Percentiles rank a stretch among this genome's conserved stretches.
These are phyloP conservation scores for Zymoseptoria brevis DNA, from an alignment of 2,329 filamentous ascomycete species.

Conservation along the genomic window DNA sequence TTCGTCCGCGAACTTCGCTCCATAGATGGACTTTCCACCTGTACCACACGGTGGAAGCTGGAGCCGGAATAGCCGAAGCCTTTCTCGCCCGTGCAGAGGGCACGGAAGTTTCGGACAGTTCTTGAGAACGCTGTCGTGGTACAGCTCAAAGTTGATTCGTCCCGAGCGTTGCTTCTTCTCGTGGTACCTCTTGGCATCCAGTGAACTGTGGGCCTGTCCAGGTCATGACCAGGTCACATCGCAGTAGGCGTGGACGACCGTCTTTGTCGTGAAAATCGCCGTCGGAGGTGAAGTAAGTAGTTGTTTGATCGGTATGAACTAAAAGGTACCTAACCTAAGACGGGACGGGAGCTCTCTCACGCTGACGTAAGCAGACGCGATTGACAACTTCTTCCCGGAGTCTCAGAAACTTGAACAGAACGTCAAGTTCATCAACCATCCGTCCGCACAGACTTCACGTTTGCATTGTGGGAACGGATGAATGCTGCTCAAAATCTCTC, in stretches of 20 bases:
- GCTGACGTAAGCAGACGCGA: no score
- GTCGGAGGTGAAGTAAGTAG: slow-evolving; percentile 32
- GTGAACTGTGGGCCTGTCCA: slow-evolving; percentile 56
- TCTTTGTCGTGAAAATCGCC: slow-evolving; percentile 60
- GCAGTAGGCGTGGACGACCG: slow-evolving; percentile 65
- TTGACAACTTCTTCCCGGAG: no score
- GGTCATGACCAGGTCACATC: slow-evolving; percentile 34
- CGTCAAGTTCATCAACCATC: no score
- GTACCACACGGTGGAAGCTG: slow-evolving; percentile 92
- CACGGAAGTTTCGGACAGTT: slow-evolving; percentile 97
- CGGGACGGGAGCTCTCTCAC: no score
- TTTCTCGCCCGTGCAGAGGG: slow-evolving; percentile 92
- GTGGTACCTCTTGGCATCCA: no score
- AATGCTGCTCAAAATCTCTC: not conserved
- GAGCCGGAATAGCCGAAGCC: slow-evolving; percentile 75
- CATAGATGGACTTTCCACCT: slow-evolving; percentile 93
- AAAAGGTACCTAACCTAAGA: no score
- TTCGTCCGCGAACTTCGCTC: slow-evolving; percentile 93
- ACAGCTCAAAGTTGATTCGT: slow-evolving; percentile 85
- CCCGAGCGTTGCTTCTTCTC: slow-evolving; percentile 46
- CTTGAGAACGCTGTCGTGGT: slow-evolving; percentile 77
- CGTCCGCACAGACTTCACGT: not conserved
- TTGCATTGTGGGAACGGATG: not conserved
- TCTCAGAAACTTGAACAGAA: no score
- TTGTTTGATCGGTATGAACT: no score